Conservation (phyloP, 2,329 filamentous ascomycete genomes). For the Calonectria pteridis region DNA sequence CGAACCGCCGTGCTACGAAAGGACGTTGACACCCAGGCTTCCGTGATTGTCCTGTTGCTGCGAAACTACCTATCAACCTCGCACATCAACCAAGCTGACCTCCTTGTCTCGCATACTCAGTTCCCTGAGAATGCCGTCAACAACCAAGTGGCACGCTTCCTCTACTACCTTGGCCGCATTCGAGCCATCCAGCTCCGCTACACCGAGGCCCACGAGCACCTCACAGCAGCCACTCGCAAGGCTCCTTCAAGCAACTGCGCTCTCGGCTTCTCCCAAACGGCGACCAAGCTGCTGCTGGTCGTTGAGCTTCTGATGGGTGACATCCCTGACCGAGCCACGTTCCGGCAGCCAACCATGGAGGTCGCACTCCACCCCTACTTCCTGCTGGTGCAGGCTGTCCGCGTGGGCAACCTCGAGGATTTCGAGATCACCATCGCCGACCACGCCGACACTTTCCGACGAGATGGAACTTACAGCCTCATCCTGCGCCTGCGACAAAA, state of each 20-base stretch:
- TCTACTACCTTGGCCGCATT: slow-evolving; percentile 97
- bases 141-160: slow-evolving; percentile 96
- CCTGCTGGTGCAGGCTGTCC: slow-evolving; percentile 92
- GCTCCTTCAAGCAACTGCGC: slow-evolving; percentile 91
- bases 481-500: slow-evolving; percentile 96
- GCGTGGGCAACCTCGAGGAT: slow-evolving; percentile 94
- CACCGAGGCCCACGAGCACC: slow-evolving; percentile 94
- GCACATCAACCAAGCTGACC: slow-evolving; percentile 95
- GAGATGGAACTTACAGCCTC: slow-evolving; percentile 94
- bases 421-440: slow-evolving; percentile 89
- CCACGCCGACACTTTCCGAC: slow-evolving; percentile 87
- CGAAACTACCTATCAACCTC: slow-evolving; percentile 97
- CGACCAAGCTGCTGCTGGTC: slow-evolving; percentile 95
- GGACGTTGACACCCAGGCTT: slow-evolving; percentile 96
- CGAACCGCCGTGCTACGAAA: slow-evolving; percentile 96
- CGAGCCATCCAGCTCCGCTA: slow-evolving; percentile 96
- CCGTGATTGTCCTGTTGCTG: slow-evolving; percentile 93
- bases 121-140: slow-evolving; percentile 96
- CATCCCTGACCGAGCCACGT: slow-evolving; percentile 94
- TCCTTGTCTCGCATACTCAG: slow-evolving; percentile 94
- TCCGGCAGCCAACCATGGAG: slow-evolving; percentile 91
- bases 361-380: slow-evolving; percentile 92
- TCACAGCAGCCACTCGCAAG: slow-evolving; percentile 94
- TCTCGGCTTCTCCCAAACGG: slow-evolving; percentile 94
- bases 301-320: slow-evolving; percentile 99